Evolutionary conservation across 1,284 basidiomycete species (phyloP).

Genomic region (Macrocystidia cucumis): DNA sequence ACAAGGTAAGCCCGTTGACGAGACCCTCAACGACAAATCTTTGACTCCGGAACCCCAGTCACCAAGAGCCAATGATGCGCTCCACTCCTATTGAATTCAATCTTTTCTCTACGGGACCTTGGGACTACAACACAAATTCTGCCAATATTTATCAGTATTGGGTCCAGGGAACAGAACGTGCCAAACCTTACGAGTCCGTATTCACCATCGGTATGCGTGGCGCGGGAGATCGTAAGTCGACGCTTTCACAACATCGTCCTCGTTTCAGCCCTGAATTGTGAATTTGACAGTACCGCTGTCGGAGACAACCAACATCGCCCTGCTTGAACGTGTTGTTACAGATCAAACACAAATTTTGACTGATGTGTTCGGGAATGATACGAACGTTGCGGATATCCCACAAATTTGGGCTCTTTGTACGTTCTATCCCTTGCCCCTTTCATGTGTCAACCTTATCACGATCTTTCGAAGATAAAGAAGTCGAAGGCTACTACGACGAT

Average conservation of each 20-base stretch:
- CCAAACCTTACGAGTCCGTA: slow-evolving; percentile 49
- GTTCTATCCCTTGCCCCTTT: slow-evolving; percentile 13
- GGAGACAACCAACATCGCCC: slow-evolving; percentile 37
- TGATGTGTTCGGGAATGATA: slow-evolving; percentile 39
- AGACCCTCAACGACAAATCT: background rate
- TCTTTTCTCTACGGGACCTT: slow-evolving; percentile 44
- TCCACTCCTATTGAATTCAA: slow-evolving; percentile 55
- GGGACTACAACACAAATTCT: slow-evolving; percentile 52
- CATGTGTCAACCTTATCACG: background rate
- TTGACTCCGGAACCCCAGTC: slow-evolving; percentile 24
- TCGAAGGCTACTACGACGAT: slow-evolving; percentile 59
- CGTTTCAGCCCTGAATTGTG: background rate
- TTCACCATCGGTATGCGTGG: slow-evolving; percentile 65
- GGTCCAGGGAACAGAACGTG: slow-evolving; percentile 48
- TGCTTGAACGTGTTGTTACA: slow-evolving; percentile 48
- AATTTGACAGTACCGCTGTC: slow-evolving; percentile 38
- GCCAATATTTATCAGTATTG: slow-evolving; percentile 52
- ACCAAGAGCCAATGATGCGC: slow-evolving; percentile 63
- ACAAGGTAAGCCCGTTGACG: slow-evolving; percentile 31
- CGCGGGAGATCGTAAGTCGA: slow-evolving; percentile 43
- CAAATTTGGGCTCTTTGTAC: slow-evolving; percentile 61
- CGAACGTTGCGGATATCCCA: slow-evolving; percentile 43
- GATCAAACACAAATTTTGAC: slow-evolving; percentile 60
- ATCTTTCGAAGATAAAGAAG: slow-evolving; percentile 44
- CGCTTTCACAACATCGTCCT: background rate